Base-by-base conservation (phyloP, 2,329 filamentous ascomycete species). In the Ophiocordyceps polyrhachis-furcata region DNA sequence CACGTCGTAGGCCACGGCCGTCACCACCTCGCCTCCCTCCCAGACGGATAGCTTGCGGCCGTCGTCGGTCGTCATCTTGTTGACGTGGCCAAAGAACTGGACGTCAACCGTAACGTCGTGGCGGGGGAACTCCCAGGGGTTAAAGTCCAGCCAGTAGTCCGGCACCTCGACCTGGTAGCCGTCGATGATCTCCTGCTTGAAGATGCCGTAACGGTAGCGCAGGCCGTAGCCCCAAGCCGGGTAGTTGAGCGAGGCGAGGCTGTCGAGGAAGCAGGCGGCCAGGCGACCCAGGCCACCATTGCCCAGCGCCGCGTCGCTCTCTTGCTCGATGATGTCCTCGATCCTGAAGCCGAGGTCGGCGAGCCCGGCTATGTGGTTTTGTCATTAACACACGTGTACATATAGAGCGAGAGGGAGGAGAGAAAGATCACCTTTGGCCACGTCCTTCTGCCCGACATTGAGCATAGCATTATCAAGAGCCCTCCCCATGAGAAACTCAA, bases 131-230 rank as follows among this genome's bases (percentile, higher is more conserved):
- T 98, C 91, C 91, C 91, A 98, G 1, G 91, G 91, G 64, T 98
- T 98, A 65, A 96, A 95, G 61, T 96, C 91, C 45, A 98, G 76
- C 91, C 91, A 98, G 66, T 98, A 96, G 62, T 98, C 91, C 19
- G 91, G 91, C 47, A 96, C 83, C 59, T 98, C 91, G 51, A 98
- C 87, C 64, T 98, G 91, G 61, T 95, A 98, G 47, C 91, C 91
- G 57, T 96, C 83, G 48, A 95, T 80, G 55, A 98, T 96, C 68
- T 96, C 91, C 68, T 98, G 91, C 69, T 96, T 96, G 78, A 98
- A 98, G 61, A 98, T 98, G 59, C 84, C 84, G 60, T 96, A 96
- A 61, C 87, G 74, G 69, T 98, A 98, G 57, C 91, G 79, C 53
- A 98, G 69, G 45, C 89, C 91, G 56, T 98, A 98, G 32, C 91